Evolutionary conservation across 768 basidiomycete genomes (phyloP).

Genomic region (Collybiopsis confluens): DNA sequence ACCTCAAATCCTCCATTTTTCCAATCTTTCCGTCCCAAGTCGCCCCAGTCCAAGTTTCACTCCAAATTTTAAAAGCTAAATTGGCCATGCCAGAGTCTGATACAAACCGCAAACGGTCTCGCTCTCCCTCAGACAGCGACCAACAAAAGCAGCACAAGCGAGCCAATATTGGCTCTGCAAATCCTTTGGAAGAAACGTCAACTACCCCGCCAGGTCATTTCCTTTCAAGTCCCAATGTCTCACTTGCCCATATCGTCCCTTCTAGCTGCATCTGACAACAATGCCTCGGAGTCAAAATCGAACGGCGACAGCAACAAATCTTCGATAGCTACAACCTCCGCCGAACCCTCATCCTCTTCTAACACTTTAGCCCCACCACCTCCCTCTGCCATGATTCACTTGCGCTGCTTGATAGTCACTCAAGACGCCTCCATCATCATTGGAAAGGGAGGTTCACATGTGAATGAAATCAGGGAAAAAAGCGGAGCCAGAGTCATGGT

Average conservation of each 20-base stretch:
- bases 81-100: conserved; percentile 85
- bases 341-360: conserved; percentile 23
- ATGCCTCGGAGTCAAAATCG: conserved; percentile 19
- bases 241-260: conserved; percentile 61
- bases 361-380: conserved; percentile 37
- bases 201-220: conserved; percentile 39
- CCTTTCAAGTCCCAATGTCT: conserved; percentile 34
- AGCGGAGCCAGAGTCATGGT: conserved; percentile 95
- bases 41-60: conserved; percentile 5
- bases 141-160: conserved; percentile 79
- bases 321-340: conserved; percentile 32
- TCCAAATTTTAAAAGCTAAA: conserved; percentile 31
- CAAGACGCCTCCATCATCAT: conserved; percentile 99
- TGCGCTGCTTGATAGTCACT: conserved; percentile 98
- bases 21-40: conserved; percentile 1
- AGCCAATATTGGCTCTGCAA: conserved; percentile 72
- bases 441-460: conserved; percentile 91
- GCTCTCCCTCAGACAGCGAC: conserved; percentile 79
- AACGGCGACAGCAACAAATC: background rate
- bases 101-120: conserved; percentile 80
- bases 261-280: conserved; percentile 42
- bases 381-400: conserved; percentile 85
- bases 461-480: conserved; percentile 98
- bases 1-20: background rate
- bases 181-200: conserved; percentile 59